Evolutionary conservation across 192 early-diverging fungal species (phyloP).

Genomic region (Allomyces macrogynus): DNA sequence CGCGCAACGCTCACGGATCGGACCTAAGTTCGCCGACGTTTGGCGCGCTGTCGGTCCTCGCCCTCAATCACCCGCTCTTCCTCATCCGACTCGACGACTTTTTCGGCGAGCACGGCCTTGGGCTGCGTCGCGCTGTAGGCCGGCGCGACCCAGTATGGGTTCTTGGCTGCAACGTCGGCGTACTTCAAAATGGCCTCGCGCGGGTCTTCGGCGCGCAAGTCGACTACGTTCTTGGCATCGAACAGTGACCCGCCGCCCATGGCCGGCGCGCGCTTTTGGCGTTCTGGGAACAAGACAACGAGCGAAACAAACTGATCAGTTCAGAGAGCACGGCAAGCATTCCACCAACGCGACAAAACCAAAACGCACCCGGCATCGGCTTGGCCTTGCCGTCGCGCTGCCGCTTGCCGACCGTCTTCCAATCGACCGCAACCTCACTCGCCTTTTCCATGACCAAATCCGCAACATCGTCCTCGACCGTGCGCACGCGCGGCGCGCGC

Average conservation of each 20-base stretch:
- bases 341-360: too few relatives aligned
- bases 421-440: not conserved
- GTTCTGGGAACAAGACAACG: not conserved
- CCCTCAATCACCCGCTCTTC: constrained; percentile 8
- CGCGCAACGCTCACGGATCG: too few relatives aligned
- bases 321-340: constrained; percentile 10
- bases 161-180: constrained; percentile 42
- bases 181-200: constrained; percentile 75
- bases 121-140: constrained; percentile 29
- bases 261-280: not conserved
- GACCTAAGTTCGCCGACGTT: not conserved
- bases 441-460: too few relatives aligned
- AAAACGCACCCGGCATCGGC: constrained; percentile 32
- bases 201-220: constrained; percentile 67
- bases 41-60: not conserved
- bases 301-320: not conserved
- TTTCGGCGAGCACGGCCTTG: constrained; percentile 18
- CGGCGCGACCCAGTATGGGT: constrained; percentile 33
- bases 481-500: not conserved
- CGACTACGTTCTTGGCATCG: constrained; percentile 4
- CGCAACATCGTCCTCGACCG: too few relatives aligned
- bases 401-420: not conserved
- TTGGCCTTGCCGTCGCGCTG: not conserved
- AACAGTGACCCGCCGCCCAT: constrained; percentile 8
- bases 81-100: constrained; percentile 26